Conservation (phyloP, 768 basidiomycete genomes). For the Lepiota subincarnata region DNA sequence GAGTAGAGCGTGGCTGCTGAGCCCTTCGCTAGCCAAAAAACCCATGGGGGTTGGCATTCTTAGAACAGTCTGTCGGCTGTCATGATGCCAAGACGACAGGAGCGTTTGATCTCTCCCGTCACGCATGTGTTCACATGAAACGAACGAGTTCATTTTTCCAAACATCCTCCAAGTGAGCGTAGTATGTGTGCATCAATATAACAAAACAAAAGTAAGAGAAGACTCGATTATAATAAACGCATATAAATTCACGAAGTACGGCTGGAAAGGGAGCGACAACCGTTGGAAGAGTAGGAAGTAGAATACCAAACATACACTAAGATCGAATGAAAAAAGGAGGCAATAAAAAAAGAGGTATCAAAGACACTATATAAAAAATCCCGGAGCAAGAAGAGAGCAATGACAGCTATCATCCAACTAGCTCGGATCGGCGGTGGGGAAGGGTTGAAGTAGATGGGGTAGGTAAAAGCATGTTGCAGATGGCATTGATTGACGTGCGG, state of each 20-base stretch:
- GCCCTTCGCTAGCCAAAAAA: no score
- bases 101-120: background rate
- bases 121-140: no score
- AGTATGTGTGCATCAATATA: background rate
- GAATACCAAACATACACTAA: background rate
- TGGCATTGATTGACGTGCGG: slow-evolving; percentile 7
- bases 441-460: background rate
- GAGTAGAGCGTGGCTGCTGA: no score
- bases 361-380: slow-evolving; percentile 1
- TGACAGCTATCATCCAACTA: slow-evolving; percentile 1
- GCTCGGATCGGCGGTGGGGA: slow-evolving; percentile 2
- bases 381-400: background rate
- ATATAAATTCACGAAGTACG: slow-evolving; percentile 3
- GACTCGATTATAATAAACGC: slow-evolving; percentile 1
- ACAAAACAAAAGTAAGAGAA: background rate
- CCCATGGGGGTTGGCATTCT: no score
- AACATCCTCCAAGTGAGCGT: background rate
- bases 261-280: slow-evolving; percentile 6
- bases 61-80: no score
- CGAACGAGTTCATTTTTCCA: background rate
- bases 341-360: background rate
- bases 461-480: background rate
- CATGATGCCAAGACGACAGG: no score
- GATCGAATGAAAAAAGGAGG: background rate
- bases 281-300: background rate